phyloP scores from a whole-genome alignment of 768 basidiomycete species.

The Austroboletus eburneus region DNA sequence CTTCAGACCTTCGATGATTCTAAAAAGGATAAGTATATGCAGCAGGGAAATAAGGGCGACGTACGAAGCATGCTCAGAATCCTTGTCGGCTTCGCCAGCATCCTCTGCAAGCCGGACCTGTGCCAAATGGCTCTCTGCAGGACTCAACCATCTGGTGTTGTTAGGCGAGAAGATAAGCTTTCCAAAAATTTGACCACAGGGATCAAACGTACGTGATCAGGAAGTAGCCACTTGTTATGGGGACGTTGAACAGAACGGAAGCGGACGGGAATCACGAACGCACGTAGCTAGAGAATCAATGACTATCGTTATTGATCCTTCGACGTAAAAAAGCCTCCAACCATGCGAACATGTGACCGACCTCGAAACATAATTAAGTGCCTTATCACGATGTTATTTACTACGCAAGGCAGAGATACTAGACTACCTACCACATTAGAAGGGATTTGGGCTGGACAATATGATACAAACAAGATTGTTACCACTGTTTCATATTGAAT shows the following conservation, averaged over 20 bases:
- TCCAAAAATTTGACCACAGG: background rate
- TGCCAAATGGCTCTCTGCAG: constrained; percentile 51
- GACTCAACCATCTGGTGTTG: constrained; percentile 58
- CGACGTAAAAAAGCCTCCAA: background rate
- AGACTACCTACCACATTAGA: constrained; percentile 10
- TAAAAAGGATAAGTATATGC: background rate
- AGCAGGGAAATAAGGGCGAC: constrained; percentile 17
- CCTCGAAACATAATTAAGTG: constrained; percentile 53
- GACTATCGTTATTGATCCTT: background rate
- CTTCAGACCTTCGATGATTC: constrained; percentile 31
- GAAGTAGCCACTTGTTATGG: background rate
- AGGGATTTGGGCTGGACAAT: constrained; percentile 55
- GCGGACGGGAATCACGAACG: background rate
- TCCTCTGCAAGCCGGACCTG: constrained; percentile 66
- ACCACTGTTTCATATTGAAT: constrained; percentile 53
- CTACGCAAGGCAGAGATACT: background rate
- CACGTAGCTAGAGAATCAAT: background rate
- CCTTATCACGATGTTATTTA: constrained; percentile 30
- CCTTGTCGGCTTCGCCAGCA: constrained; percentile 62
- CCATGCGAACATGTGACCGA: constrained; percentile 12
- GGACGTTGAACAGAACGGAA: background rate
- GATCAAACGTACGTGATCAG: background rate
- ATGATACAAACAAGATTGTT: constrained; percentile 56
- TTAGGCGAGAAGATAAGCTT: constrained; percentile 38
- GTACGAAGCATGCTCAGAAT: constrained; percentile 55